Evolutionary conservation across 306 rosid genomes (phyloP).

Genomic region (Phaseolus lunatus): DNA sequence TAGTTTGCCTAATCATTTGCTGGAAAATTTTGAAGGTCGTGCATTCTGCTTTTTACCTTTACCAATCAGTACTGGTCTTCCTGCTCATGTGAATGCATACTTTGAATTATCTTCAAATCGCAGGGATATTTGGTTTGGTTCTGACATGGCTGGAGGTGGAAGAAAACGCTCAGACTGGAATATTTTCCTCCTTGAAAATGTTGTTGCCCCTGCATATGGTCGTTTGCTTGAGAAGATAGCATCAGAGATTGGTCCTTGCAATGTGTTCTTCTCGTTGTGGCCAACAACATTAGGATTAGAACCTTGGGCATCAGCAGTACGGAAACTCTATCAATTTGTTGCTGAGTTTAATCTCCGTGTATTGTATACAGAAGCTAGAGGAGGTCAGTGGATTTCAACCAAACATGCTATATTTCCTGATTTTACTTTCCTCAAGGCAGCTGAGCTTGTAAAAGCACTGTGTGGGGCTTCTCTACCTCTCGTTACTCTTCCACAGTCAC

Average conservation of each 20-base stretch:
- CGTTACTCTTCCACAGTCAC: slow-evolving; percentile 65
- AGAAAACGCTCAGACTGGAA: slow-evolving; percentile 98
- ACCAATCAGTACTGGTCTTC: slow-evolving; percentile 90
- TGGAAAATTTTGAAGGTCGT: slow-evolving; percentile 78
- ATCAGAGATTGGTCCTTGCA: slow-evolving; percentile 80
- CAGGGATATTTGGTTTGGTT: slow-evolving; percentile 98
- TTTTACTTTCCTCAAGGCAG: slow-evolving; percentile 73
- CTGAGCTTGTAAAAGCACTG: slow-evolving; percentile 72
- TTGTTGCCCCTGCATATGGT: slow-evolving; percentile 95
- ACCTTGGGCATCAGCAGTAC: slow-evolving; percentile 89
- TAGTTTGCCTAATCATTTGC: slow-evolving; percentile 56
- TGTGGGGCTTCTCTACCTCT: slow-evolving; percentile 86
- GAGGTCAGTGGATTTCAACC: slow-evolving; percentile 95
- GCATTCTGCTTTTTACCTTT: slow-evolving; percentile 96
- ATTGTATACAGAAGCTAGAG: slow-evolving; percentile 87
- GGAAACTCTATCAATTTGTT: slow-evolving; percentile 73
- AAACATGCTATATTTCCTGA: slow-evolving; percentile 95
- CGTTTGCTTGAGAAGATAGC: slow-evolving; percentile 89
- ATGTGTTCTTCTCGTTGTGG: slow-evolving; percentile 93
- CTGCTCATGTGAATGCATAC: slow-evolving; percentile 94
- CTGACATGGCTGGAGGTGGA: slow-evolving; percentile 98
- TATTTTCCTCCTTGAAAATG: slow-evolving; percentile 89
- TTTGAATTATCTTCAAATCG: slow-evolving; percentile 97
- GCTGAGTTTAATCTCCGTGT: slow-evolving; percentile 77
- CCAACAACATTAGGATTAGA: slow-evolving; percentile 74